These are phyloP conservation scores for Galeopsis tetrahit DNA, from an alignment of 257 asterid genomes.

Conservation along the genomic window DNA sequence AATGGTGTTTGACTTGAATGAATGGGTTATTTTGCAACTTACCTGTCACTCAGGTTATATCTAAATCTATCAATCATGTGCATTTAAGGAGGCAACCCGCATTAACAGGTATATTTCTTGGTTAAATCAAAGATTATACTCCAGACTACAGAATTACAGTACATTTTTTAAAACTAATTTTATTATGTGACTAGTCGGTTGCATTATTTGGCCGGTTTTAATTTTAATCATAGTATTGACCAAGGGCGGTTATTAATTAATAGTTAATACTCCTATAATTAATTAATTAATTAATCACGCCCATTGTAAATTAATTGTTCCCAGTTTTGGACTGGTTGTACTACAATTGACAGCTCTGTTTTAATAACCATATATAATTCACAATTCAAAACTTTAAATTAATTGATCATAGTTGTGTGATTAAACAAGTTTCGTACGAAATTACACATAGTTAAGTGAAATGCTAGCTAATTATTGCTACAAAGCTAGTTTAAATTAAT, in stretches of 20 bases:
- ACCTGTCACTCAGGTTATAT: constrained; percentile 34
- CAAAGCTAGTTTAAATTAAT: constrained; percentile 15
- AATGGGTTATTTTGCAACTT: constrained; percentile 23
- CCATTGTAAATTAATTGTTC: constrained; percentile 8
- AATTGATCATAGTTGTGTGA: neutral
- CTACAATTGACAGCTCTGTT: constrained; percentile 32
- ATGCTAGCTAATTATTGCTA: constrained; percentile 1
- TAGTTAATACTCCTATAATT: constrained; percentile 5
- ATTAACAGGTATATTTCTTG: constrained; percentile 43
- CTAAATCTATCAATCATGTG: constrained; percentile 47
- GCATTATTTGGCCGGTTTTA: constrained; percentile 74
- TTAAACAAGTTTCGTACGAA: constrained; percentile 28
- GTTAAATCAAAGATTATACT: constrained; percentile 38
- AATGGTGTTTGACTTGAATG: constrained; percentile 22
- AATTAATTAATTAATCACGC: neutral
- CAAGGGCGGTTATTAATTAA: constrained; percentile 27
- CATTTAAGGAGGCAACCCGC: constrained; percentile 46
- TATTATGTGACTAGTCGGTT: constrained; percentile 45
- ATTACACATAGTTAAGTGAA: constrained; percentile 17
- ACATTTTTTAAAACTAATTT: constrained; percentile 37
- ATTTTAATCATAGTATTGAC: constrained; percentile 24
- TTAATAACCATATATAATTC: neutral
- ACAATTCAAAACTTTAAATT: constrained; percentile 10
- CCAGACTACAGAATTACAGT: constrained; percentile 27
- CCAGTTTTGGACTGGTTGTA: constrained; percentile 30